Conservation (phyloP, 169 alveolate species). For the Eimeria necatrix region DNA sequence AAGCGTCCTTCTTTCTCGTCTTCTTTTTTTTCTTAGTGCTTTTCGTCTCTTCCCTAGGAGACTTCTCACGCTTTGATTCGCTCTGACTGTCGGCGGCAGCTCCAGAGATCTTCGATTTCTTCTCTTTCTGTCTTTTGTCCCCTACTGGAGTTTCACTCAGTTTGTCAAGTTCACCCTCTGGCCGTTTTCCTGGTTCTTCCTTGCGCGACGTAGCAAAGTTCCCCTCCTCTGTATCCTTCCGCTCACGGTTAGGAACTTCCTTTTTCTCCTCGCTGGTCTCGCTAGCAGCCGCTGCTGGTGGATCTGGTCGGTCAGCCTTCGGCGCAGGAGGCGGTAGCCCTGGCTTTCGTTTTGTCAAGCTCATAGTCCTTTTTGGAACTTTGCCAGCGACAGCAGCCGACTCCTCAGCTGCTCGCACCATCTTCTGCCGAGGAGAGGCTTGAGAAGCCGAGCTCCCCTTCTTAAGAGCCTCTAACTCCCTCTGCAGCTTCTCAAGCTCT, state of each 20-base stretch:
- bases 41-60: not conserved
- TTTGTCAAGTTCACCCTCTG: not conserved
- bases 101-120: not conserved
- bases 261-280: not conserved
- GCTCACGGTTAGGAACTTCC: not conserved
- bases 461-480: slow-evolving; percentile 56
- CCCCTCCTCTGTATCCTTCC: not conserved
- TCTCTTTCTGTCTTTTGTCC: not conserved
- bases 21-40: slow-evolving; percentile 55
- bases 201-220: not conserved
- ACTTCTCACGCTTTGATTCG: slow-evolving; percentile 34
- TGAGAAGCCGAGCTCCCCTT: not conserved
- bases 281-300: slow-evolving; percentile 15
- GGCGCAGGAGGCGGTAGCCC: slow-evolving; percentile 69
- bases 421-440: not conserved
- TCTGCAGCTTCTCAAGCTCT: slow-evolving; percentile 54
- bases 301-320: slow-evolving; percentile 10
- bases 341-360: slow-evolving; percentile 44
- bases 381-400: slow-evolving; percentile 3
- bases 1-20: slow-evolving; percentile 37
- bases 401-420: not conserved
- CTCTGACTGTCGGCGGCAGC: not conserved
- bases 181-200: not conserved
- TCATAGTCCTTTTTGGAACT: slow-evolving; percentile 31
- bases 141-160: not conserved